These are phyloP conservation scores for Aurinia saxatilis DNA, from an alignment of 345 rosid genomes.

Conservation along the genomic window DNA sequence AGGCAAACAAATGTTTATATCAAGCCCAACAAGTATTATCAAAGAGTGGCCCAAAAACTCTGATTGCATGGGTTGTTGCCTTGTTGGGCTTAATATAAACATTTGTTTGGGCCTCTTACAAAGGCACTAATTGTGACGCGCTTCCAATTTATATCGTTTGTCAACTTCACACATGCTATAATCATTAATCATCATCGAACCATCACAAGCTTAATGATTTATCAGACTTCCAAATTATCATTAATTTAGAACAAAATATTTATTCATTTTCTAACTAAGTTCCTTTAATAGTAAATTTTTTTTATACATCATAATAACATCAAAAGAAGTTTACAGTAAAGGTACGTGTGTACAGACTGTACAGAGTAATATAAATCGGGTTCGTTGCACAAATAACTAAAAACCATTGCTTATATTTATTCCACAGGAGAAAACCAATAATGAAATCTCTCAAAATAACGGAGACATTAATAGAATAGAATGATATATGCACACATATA, in stretches of 20 bases:
- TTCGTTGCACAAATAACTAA: not conserved
- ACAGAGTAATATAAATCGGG: not conserved
- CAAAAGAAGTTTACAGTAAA: not conserved
- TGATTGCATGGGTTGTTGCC: too few relatives aligned
- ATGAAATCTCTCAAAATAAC: not conserved
- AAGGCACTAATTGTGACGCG: too few relatives aligned
- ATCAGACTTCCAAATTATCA: not conserved
- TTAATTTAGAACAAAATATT: too few relatives aligned
- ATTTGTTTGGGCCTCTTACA: too few relatives aligned
- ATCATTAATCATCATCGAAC: too few relatives aligned
- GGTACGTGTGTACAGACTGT: not conserved
- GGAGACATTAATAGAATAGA: not conserved
- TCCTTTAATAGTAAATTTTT: not conserved
- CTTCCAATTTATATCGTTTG: too few relatives aligned
- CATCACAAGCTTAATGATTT: not conserved
- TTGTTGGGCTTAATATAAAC: too few relatives aligned
- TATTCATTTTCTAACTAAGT: not conserved
- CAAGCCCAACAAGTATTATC: too few relatives aligned
- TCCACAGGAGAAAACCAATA: not conserved
- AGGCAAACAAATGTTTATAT: too few relatives aligned
- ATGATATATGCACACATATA: not conserved
- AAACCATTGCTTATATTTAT: not conserved
- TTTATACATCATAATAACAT: not conserved
- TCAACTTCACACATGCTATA: conserved; percentile 1
- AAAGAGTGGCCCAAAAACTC: too few relatives aligned